phyloP scores from a whole-genome alignment of 1,284 basidiomycete genomes.

The Rhodofomes roseus region DNA sequence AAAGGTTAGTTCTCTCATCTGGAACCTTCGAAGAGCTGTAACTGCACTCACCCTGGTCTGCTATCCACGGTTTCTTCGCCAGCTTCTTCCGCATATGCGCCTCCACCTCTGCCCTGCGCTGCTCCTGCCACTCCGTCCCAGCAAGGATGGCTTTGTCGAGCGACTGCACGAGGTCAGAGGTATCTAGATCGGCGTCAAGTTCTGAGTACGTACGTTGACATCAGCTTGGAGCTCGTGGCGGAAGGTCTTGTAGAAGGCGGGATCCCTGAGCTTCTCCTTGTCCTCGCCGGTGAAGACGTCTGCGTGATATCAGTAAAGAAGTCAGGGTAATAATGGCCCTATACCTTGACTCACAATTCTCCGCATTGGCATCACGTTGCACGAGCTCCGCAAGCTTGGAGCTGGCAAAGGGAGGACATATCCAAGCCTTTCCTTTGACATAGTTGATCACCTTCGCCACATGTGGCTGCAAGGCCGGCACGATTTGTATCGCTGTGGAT shows the following conservation, averaged over 20 bases:
- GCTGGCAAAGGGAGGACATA: slow-evolving; percentile 46
- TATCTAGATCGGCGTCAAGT: background rate
- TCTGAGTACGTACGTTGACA: slow-evolving; percentile 41
- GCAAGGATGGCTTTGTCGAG: slow-evolving; percentile 41
- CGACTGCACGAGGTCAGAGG: slow-evolving; percentile 28
- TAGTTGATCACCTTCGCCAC: slow-evolving; percentile 52
- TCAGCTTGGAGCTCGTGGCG: slow-evolving; percentile 46
- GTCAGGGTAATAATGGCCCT: no score
- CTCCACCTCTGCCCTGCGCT: slow-evolving; percentile 26
- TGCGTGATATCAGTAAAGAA: no score
- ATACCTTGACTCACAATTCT: slow-evolving; percentile 48
- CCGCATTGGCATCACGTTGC: slow-evolving; percentile 29
- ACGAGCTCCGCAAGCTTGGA: slow-evolving; percentile 37
- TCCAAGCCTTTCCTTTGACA: slow-evolving; percentile 63
- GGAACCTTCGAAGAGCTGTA: background rate
- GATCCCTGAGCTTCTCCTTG: slow-evolving; percentile 45
- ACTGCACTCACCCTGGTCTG: slow-evolving; percentile 42
- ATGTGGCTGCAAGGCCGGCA: slow-evolving; percentile 52
- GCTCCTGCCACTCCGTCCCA: background rate
- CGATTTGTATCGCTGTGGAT: slow-evolving; percentile 61
- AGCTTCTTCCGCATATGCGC: slow-evolving; percentile 49
- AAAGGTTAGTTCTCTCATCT: background rate
- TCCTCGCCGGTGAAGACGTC: slow-evolving; percentile 53
- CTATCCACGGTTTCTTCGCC: slow-evolving; percentile 55
- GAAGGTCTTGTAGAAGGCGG: slow-evolving; percentile 46